Conservation (phyloP, 164 flowering plant species). For the Brasenia schreberi region DNA sequence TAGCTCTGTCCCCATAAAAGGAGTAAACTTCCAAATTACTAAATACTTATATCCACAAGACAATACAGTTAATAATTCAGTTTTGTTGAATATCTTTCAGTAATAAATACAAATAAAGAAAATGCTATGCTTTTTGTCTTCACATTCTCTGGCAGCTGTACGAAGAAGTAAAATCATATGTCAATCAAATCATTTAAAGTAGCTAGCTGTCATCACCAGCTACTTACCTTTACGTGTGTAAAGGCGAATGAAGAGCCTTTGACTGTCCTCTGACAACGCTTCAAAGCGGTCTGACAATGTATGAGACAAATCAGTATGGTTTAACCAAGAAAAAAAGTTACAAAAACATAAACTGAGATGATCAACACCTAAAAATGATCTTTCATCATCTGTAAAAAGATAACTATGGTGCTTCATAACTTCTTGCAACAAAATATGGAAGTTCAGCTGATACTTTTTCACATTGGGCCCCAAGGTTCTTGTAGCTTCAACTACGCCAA, state of each 20-base stretch:
- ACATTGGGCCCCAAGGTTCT: slow-evolving; percentile 19
- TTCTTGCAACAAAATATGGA: slow-evolving; percentile 49
- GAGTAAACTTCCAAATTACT: too few relatives aligned
- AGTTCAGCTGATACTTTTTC: slow-evolving; percentile 62
- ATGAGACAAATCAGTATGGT: background rate
- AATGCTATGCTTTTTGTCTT: too few relatives aligned
- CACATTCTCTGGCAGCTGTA: too few relatives aligned
- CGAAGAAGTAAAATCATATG: too few relatives aligned
- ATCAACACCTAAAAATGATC: slow-evolving; percentile 40
- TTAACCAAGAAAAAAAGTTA: background rate
- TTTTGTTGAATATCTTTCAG: too few relatives aligned
- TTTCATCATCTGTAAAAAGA: slow-evolving; percentile 61
- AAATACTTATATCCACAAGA: too few relatives aligned
- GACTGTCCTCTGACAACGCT: slow-evolving; percentile 65
- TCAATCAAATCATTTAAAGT: too few relatives aligned
- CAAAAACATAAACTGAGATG: background rate
- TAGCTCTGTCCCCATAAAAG: too few relatives aligned
- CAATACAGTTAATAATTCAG: too few relatives aligned
- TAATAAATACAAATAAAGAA: too few relatives aligned
- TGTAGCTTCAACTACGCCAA: slow-evolving; percentile 29
- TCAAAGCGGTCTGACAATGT: slow-evolving; percentile 40
- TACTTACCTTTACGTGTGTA: slow-evolving; percentile 80
- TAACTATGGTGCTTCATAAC: slow-evolving; percentile 38
- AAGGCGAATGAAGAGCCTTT: slow-evolving; percentile 78
- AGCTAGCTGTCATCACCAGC: too few relatives aligned